Conservation (phyloP, 148 eudicot genomes). For the Mesembryanthemum crystallinum region DNA sequence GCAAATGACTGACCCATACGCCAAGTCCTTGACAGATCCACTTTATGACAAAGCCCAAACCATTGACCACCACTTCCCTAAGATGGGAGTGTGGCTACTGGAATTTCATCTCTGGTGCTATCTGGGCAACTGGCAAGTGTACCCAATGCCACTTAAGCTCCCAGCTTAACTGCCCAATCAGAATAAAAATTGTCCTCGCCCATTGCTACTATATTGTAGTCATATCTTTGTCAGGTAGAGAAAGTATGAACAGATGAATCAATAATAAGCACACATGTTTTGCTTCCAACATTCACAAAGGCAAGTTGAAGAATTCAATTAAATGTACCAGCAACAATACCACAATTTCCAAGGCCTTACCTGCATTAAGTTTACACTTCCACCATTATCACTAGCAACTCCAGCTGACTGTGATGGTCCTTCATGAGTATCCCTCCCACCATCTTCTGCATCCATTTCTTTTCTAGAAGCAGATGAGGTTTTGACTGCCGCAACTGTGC, state of each 20-base stretch:
- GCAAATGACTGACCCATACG: background rate
- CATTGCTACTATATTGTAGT: background rate
- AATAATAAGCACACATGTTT: background rate
- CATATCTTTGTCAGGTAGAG: background rate
- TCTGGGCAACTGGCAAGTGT: background rate
- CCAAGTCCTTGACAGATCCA: background rate
- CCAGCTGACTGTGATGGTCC: slow-evolving; percentile 41
- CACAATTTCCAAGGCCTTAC: slow-evolving; percentile 27
- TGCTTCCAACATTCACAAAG: too few relatives aligned
- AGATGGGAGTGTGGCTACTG: too few relatives aligned
- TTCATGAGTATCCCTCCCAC: slow-evolving; percentile 29
- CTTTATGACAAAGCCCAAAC: background rate
- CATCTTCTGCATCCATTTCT: slow-evolving; percentile 35
- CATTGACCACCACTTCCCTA: background rate
- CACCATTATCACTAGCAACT: slow-evolving; percentile 54
- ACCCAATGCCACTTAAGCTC: background rate
- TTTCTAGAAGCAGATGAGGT: slow-evolving; percentile 23
- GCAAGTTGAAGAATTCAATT: background rate
- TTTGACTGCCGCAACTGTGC: slow-evolving; percentile 19
- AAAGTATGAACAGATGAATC: background rate
- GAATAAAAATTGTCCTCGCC: background rate
- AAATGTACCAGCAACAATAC: background rate
- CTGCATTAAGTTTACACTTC: slow-evolving; percentile 50
- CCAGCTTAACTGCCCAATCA: background rate
- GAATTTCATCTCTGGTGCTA: too few relatives aligned